Percentiles rank a stretch among this genome's conserved stretches.
Conservation (phyloP, 2,329 filamentous ascomycete species). For the Colletotrichum acutatum region DNA sequence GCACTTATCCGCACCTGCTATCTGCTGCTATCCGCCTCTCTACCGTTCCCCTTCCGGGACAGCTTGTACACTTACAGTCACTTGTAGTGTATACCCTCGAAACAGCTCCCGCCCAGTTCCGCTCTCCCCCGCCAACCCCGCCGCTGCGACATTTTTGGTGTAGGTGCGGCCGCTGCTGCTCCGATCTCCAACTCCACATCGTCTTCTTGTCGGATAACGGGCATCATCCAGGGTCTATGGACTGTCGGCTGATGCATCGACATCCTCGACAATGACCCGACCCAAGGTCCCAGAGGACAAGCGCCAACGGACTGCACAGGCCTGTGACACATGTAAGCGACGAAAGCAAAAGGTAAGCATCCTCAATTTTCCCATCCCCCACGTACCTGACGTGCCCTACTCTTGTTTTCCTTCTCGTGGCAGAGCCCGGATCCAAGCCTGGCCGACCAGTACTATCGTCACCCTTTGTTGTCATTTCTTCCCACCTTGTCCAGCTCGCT, state of each 20-base stretch:
- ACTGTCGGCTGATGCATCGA: conserved; percentile 34
- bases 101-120: conserved; percentile 22
- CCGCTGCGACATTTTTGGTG: neutral
- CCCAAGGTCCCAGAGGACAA: conserved; percentile 68
- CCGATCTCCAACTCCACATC: conserved; percentile 27
- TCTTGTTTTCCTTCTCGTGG: neutral
- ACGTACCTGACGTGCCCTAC: neutral
- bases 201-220: conserved; percentile 36
- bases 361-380: neutral
- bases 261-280: conserved; percentile 57
- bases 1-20: conserved; percentile 1
- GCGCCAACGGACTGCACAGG: conserved; percentile 71
- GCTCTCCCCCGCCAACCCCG: conserved; percentile 29
- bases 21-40: conserved; percentile 23
- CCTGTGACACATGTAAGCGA: conserved; percentile 73
- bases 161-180: conserved; percentile 13
- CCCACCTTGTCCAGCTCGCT: neutral
- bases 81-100: conserved; percentile 16
- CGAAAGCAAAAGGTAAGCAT: conserved; percentile 73
- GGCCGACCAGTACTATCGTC: neutral
- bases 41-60: conserved; percentile 22
- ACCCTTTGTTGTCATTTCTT: neutral
- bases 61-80: conserved; percentile 23
- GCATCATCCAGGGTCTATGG: conserved; percentile 22
- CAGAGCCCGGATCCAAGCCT: neutral